These are phyloP conservation scores for Claviceps africana DNA, from an alignment of 2,329 filamentous ascomycete genomes.

Conservation along the genomic window DNA sequence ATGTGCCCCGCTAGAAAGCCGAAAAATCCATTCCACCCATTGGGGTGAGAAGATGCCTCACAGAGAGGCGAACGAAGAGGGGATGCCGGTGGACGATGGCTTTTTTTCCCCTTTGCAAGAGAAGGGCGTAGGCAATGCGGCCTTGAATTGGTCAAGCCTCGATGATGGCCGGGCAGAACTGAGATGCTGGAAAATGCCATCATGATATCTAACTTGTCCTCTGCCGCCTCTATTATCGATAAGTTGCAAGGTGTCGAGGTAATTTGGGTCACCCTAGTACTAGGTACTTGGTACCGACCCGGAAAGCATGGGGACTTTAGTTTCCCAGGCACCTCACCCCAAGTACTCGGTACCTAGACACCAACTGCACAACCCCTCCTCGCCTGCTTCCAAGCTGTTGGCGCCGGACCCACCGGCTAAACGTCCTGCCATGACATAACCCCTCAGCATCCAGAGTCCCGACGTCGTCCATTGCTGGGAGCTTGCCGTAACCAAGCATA, in stretches of 20 bases:
- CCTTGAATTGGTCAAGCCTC: too few species aligned
- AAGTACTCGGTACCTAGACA: too few species aligned
- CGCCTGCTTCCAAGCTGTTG: not conserved
- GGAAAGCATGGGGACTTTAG: too few species aligned
- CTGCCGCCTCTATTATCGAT: not conserved
- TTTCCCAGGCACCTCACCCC: too few species aligned
- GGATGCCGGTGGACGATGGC: too few species aligned
- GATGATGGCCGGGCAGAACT: not conserved
- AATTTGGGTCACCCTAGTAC: too few species aligned
- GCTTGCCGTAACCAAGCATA: not conserved
- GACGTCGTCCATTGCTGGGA: slow-evolving; percentile 1
- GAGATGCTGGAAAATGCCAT: not conserved
- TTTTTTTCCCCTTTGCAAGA: too few species aligned
- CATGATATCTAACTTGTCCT: too few species aligned
- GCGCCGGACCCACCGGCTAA: slow-evolving; percentile 6
- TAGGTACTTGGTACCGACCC: too few species aligned
- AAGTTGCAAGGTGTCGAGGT: not conserved
- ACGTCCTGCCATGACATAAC: slow-evolving; percentile 17
- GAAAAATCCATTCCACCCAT: not conserved
- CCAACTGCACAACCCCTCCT: too few species aligned
- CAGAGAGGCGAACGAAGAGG: not conserved
- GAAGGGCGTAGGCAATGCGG: too few species aligned
- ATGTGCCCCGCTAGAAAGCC: not conserved
- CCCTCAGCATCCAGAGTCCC: slow-evolving; percentile 13
- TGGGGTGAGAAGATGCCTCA: not conserved